Evolutionary conservation across 1,284 basidiomycete species (phyloP), one percentile per base, ranked within the genome.

Genomic region (Ustilago shanxiensis): DNA sequence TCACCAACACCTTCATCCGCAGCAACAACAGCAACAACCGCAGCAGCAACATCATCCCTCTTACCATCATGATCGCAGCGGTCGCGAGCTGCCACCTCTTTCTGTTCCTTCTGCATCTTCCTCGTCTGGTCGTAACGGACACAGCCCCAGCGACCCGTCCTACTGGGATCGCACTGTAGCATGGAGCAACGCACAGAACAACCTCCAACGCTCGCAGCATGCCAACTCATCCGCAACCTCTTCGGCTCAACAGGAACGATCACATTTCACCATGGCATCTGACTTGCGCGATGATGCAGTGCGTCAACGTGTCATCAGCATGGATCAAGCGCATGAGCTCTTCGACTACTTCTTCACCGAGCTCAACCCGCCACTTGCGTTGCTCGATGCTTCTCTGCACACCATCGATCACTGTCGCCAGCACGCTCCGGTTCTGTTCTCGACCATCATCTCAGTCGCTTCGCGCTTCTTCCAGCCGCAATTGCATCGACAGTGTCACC

Each of bases 381-480:
- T 87, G 14, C 80, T 87, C 52, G 87, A 87, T 54, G 81, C 83
- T 2, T 76, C 80, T 4, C 72, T 88, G 4, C 87, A 87, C 63
- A 86, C 86, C 0, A 70, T 84, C 1, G 76, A 79, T 8, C 93
- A 93, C 82, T 90, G 94, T 77, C 92, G 93, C 76, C 88, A 88
- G 24, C 90, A 89, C 69, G 92, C 90, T 56, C 91, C 92, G 0
- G 91, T 94, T 81, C 88, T 95, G 59, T 94, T 93, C 86, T 92
- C 93, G 7, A 90, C 91, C 35, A 89, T 95, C 65, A 88, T 94
- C 81, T 92, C 93, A 89, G 92, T 91, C 18, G 92, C 91, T 24
- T 92, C 91, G 88, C 93, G 94, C 86, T 94, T 94, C 82, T 94
- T 93, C 88, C 90, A 90, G 67, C 90, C 91, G 10, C 90, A 90